Evolutionary conservation across 2,329 filamentous ascomycete species (phyloP), one percentile per base, ranked within the genome.

Genomic region (Aspergillus pseudoterreus): DNA sequence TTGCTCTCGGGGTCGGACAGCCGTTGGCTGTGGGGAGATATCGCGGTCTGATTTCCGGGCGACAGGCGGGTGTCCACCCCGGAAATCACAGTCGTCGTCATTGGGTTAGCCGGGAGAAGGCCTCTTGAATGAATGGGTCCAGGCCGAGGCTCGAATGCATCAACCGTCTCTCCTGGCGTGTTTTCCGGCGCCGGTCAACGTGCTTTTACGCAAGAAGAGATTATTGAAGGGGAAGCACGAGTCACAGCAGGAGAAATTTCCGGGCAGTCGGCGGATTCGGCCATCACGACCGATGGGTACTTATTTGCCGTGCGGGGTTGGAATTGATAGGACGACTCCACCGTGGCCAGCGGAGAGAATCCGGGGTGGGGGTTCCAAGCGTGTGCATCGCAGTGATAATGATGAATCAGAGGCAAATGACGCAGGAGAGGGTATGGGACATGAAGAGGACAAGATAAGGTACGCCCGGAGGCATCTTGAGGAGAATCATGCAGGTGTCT

Each of bases 211-310:
- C 6, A 22, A 4, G 11, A 43, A 45, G 42, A 27, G 17, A 22
- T 11, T 43, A 12, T 19, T 30, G 30, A 41, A 21, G 8, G 15
- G 21, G 30, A 17, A 19, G n/a, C 9, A 24, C 22, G 32, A 42
- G 2, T 30, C 11, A 24, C 17, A 22, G 17, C 32, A 45, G 54
- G 54, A 57, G 52, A 55, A 54, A 45, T 52, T 57, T 57, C 54
- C 54, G 54, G 44, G 35, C 22, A 22, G 45, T 30, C 33, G 21
- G 39, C 50, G 53, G 53, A 49, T 45, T 55, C 41, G 22, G 30
- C 10, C 27, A 17, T 38, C 15, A n/a, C 12, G 35, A 11, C 14
- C 35, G 35, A n/a, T 17, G 35, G 35, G 35, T 11, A 15, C n/a
- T 41, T 38, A 38, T 19, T 44, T 38, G 32, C 12, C 21, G 50